A percentile compares a stretch with the other conserved stretches of the same genome.
Evolutionary conservation across 129 eudicot species (phyloP).

Genomic region (Flaveria robusta): DNA sequence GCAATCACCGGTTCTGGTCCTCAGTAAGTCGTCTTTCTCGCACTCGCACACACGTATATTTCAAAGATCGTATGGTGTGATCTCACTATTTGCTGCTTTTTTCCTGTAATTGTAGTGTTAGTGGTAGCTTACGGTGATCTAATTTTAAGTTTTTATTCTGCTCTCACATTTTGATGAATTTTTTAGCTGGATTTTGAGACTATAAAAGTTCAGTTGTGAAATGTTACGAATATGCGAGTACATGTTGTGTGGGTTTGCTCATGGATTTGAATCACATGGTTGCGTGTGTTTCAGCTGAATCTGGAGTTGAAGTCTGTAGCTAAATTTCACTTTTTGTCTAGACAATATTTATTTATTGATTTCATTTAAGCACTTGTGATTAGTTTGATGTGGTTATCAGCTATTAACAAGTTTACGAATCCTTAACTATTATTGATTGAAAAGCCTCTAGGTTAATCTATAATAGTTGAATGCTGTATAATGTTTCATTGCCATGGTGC

Average conservation of each 20-base stretch:
- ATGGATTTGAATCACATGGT: not conserved
- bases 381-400: not conserved
- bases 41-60: not conserved
- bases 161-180: not conserved
- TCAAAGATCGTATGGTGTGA: conserved; percentile 19
- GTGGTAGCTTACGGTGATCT: conserved; percentile 24
- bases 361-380: not conserved
- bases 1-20: conserved; percentile 81
- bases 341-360: not conserved
- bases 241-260: not conserved
- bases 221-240: conserved; percentile 3
- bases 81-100: conserved; percentile 12
- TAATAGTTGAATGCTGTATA: not conserved
- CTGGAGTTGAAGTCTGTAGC: not conserved
- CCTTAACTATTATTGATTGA: not conserved
- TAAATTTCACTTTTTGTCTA: not conserved
- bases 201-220: not conserved
- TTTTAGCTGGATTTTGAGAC: not conserved
- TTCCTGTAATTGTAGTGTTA: not conserved
- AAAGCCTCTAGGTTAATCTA: not conserved
- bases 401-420: not conserved
- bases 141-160: not conserved
- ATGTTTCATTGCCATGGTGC: not conserved
- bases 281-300: not conserved
- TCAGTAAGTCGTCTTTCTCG: conserved; percentile 48